Evolutionary conservation across 192 early-diverging fungal genomes (phyloP), one percentile per base, ranked within the genome.

Genomic region (Funneliformis geosporum): DNA sequence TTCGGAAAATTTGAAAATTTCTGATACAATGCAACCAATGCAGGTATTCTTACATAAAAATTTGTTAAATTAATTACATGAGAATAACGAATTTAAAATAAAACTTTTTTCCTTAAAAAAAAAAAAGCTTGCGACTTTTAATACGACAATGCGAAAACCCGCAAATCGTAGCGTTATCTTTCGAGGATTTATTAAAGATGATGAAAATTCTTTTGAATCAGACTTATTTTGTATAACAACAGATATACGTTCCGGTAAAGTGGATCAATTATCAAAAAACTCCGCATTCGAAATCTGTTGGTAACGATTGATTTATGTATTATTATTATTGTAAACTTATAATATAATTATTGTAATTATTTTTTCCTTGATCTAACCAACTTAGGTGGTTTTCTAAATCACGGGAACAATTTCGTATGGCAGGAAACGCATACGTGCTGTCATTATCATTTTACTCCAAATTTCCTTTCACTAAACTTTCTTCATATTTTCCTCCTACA

Each of bases 341-440:
- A n/a, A n/a, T n/a, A n/a, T n/a, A n/a, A n/a, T n/a, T n/a, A 39
- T 74, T 25, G n/a, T 0, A 6, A n/a, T 27, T 23, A 66, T 12
- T 21, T 23, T 46, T 47, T 21, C n/a, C n/a, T n/a, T n/a, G n/a
- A n/a, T n/a, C n/a, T n/a, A n/a, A n/a, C n/a, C n/a, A n/a, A n/a
- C n/a, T n/a, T 39, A 84, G 83, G 83, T 83, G 74, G 73, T 82
- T 86, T 68, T 39, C 65, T 68, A 67, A 61, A 38, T 84, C 85
- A 0, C 59, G 28, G 25, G 85, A 86, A 16, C 85, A 86, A 64
- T 84, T 81, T 80, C 85, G 85, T 39, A 38, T 86, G 14, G 39
- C 59, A 0, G 85, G 85, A 21, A 70, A 55, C 14, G 46, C 84
- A 50, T 61, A 79, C 47, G 39, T 79, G 2, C 43, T 80, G 71